Evolutionary conservation across 495 filamentous ascomycete species (phyloP).

Genomic region (Lindgomyces ingoldianus): DNA sequence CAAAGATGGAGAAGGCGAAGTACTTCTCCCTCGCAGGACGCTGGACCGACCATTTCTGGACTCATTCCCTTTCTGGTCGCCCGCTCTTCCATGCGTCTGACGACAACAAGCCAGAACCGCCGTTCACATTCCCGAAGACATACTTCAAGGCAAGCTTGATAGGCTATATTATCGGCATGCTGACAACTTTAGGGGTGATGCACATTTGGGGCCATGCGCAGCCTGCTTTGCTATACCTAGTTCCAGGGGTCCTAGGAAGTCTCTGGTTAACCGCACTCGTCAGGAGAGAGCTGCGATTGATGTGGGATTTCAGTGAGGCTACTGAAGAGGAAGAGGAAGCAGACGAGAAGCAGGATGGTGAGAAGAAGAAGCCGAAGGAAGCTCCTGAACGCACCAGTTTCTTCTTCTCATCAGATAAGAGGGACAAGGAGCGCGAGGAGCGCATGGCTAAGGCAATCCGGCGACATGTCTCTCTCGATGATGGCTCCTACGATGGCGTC

Average conservation of each 20-base stretch:
- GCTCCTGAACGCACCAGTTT: slow-evolving; percentile 27
- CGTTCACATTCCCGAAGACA: slow-evolving; percentile 68
- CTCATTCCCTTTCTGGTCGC: slow-evolving; percentile 38
- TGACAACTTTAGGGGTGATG: slow-evolving; percentile 75
- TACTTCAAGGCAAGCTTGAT: slow-evolving; percentile 81
- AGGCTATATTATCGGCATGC: slow-evolving; percentile 81
- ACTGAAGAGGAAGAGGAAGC: slow-evolving; percentile 46
- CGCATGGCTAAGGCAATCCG: slow-evolving; percentile 26
- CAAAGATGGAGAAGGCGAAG: slow-evolving; percentile 51
- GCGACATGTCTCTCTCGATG: slow-evolving; percentile 24
- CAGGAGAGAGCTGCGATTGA: slow-evolving; percentile 66
- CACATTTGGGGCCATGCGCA: slow-evolving; percentile 78
- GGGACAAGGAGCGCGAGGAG: slow-evolving; percentile 24
- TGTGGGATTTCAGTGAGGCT: slow-evolving; percentile 83
- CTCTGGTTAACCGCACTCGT: slow-evolving; percentile 78
- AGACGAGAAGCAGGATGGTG: slow-evolving; percentile 25
- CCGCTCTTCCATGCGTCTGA: slow-evolving; percentile 28
- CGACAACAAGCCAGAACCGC: slow-evolving; percentile 27
- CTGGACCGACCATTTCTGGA: slow-evolving; percentile 91
- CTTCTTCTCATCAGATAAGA: slow-evolving; percentile 34
- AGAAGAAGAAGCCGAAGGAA: slow-evolving; percentile 20
- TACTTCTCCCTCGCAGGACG: slow-evolving; percentile 63
- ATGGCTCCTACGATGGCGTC: slow-evolving; percentile 10
- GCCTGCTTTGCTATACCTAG: slow-evolving; percentile 89
- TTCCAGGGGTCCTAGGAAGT: slow-evolving; percentile 75